Conservation (phyloP, 768 basidiomycete species). For the Leccinum incarnatum region DNA sequence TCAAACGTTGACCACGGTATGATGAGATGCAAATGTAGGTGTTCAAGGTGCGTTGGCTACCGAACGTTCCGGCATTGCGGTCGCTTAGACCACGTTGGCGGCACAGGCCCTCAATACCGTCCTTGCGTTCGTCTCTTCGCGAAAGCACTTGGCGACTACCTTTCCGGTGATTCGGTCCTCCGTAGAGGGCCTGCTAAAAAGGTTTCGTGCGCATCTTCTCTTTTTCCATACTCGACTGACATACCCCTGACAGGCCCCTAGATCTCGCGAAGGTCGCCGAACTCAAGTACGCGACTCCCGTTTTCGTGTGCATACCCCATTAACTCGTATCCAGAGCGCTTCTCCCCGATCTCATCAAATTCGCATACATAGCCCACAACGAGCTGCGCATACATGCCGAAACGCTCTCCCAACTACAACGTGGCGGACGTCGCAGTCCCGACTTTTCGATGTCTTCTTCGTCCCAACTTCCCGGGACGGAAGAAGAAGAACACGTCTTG, state of each 20-base stretch:
- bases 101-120: constrained; percentile 83
- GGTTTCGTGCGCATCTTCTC: constrained; percentile 39
- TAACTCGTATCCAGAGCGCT: constrained; percentile 51
- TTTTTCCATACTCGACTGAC: background rate
- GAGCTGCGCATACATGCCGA: constrained; percentile 56
- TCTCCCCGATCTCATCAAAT: constrained; percentile 76
- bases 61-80: background rate
- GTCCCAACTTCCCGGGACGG: constrained; percentile 26
- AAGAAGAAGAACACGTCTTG: constrained; percentile 48
- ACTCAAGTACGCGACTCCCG: constrained; percentile 56
- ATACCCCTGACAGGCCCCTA: constrained; percentile 55
- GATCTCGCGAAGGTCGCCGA: constrained; percentile 78
- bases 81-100: background rate
- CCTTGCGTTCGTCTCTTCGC: constrained; percentile 79
- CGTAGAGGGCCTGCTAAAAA: constrained; percentile 77
- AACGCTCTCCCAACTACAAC: constrained; percentile 20
- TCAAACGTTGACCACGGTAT: background rate
- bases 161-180: constrained; percentile 72
- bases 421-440: constrained; percentile 36
- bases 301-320: background rate
- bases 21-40: constrained; percentile 29
- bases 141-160: constrained; percentile 77
- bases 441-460: constrained; percentile 37
- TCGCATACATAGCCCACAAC: constrained; percentile 72
- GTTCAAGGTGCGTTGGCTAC: constrained; percentile 36